These are phyloP conservation scores for Cercospora sesami DNA, from an alignment of 2,329 filamentous ascomycete genomes.

Conservation along the genomic window DNA sequence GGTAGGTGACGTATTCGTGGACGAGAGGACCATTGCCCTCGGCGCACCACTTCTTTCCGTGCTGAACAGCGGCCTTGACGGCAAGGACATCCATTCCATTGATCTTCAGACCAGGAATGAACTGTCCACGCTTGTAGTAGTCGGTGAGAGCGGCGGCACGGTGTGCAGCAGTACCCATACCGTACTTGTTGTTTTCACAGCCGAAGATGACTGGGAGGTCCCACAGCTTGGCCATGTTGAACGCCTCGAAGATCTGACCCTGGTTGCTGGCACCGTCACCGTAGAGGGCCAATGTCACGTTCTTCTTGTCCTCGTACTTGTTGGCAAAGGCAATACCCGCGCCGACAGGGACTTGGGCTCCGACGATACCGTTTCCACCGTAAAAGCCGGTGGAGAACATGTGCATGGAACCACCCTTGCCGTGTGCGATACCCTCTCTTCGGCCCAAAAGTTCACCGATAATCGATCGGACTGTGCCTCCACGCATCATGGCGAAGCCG, in stretches of 20 bases:
- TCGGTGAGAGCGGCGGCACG: constrained; percentile 94
- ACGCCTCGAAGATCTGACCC: constrained; percentile 98
- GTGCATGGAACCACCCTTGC: constrained; percentile 99
- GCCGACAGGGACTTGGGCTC: constrained; percentile 95
- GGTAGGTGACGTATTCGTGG: constrained; percentile 98
- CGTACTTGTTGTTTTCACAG: constrained; percentile 99
- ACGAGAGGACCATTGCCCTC: constrained; percentile 89
- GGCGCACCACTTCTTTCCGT: constrained; percentile 84
- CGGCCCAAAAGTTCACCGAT: constrained; percentile 94
- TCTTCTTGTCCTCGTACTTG: constrained; percentile 86
- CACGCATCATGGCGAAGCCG: constrained; percentile 96
- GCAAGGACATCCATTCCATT: constrained; percentile 99
- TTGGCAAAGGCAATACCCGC: constrained; percentile 96
- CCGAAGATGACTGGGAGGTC: constrained; percentile 92
- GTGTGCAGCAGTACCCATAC: constrained; percentile 96
- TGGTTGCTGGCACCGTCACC: constrained; percentile 99
- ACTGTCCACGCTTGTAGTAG: constrained; percentile 99
- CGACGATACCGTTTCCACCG: constrained; percentile 98
- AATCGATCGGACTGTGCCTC: constrained; percentile 84
- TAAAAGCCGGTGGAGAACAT: constrained; percentile 99
- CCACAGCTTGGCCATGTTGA: constrained; percentile 99
- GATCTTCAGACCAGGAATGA: constrained; percentile 98
- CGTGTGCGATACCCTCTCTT: constrained; percentile 94
- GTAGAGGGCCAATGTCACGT: constrained; percentile 85
- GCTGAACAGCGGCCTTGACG: constrained; percentile 92